Conservation (phyloP, 257 asterid genomes). For the Osmanthus fragrans region DNA sequence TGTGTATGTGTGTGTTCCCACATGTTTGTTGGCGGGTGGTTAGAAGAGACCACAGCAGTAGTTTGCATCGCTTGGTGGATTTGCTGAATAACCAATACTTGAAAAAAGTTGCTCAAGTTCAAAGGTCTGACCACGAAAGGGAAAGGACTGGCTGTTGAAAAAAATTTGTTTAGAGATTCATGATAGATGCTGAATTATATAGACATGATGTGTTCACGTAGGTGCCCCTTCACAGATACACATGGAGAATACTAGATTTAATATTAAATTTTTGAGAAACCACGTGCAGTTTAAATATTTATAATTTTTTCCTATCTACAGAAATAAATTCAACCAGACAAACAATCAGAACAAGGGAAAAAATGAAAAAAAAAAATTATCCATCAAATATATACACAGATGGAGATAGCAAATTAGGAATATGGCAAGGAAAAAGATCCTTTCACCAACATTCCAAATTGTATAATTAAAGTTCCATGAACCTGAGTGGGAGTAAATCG, state of each 20-base stretch:
- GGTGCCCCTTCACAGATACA: not conserved
- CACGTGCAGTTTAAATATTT: conserved; percentile 1
- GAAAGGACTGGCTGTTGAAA: not conserved
- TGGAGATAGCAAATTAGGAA: not conserved
- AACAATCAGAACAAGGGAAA: not conserved
- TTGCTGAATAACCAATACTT: not conserved
- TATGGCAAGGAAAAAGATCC: not conserved
- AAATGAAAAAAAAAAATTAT: not conserved
- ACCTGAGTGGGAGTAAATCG: conserved; percentile 98
- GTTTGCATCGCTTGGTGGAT: not conserved
- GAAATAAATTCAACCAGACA: not conserved
- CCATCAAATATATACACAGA: not conserved
- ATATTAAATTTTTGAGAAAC: conserved; percentile 5
- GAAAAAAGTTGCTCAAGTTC: not conserved
- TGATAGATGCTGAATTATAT: not conserved
- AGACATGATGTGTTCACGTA: not conserved
- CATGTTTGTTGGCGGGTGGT: not conserved
- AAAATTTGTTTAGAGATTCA: conserved; percentile 12
- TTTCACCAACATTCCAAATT: conserved; percentile 7
- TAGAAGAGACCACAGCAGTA: not conserved
- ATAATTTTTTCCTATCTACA: not conserved
- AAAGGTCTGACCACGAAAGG: not conserved
- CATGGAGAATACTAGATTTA: not conserved
- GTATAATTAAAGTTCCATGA: conserved; percentile 25
- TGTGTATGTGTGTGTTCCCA: not conserved